phyloP scores from a whole-genome alignment of 2,329 filamentous ascomycete genomes.

The Davidsoniella neocaledoniae region DNA sequence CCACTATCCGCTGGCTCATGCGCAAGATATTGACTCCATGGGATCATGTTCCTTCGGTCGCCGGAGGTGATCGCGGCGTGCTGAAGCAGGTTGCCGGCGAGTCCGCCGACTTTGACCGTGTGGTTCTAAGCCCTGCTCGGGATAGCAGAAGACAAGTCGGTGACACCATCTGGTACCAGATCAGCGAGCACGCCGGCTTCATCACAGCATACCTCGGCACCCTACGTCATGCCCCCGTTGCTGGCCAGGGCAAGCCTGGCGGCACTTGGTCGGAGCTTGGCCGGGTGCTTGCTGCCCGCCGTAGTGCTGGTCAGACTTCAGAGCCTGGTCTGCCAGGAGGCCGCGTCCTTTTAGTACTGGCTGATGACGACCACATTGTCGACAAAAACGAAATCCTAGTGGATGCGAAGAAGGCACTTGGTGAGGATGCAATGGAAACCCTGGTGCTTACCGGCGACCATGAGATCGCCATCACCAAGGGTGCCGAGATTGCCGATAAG shows the following conservation, averaged over 20 bases:
- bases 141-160: conserved; percentile 37
- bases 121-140: conserved; percentile 33
- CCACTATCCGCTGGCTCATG: conserved; percentile 36
- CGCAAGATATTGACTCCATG: conserved; percentile 30
- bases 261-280: conserved; percentile 44
- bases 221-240: conserved; percentile 53
- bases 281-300: conserved; percentile 27
- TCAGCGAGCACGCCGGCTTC: conserved; percentile 49
- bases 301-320: conserved; percentile 11
- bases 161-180: conserved; percentile 52
- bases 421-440: conserved; percentile 38
- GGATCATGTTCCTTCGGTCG: conserved; percentile 22
- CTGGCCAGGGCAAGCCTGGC: conserved; percentile 34
- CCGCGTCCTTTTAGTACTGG: conserved; percentile 49
- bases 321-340: conserved; percentile 22
- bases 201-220: conserved; percentile 53
- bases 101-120: conserved; percentile 24
- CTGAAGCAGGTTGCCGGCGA: conserved; percentile 19
- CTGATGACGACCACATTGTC: conserved; percentile 49
- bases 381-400: conserved; percentile 44
- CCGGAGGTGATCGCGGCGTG: conserved; percentile 21
- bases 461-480: conserved; percentile 49
- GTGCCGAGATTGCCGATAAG: conserved; percentile 35
- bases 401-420: conserved; percentile 42
- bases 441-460: conserved; percentile 46